These are phyloP conservation scores for Phytophthora vignae DNA, from an alignment of 352 stramenopile species.

Conservation along the genomic window DNA sequence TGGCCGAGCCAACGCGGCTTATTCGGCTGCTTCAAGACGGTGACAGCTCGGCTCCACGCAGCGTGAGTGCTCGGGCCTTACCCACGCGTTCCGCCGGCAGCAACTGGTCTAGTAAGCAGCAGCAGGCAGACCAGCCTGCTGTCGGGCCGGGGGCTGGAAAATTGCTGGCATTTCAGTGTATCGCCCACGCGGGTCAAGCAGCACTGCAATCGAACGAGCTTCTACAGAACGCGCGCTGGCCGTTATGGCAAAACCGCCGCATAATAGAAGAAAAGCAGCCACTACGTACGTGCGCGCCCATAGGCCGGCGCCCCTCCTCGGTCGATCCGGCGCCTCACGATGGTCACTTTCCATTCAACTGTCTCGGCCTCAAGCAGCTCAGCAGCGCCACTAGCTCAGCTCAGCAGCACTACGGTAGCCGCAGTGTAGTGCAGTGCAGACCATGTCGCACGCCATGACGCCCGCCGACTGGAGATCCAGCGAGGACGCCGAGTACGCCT, in stretches of 20 bases:
- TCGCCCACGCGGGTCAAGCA: not conserved
- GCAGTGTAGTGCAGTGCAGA: not conserved
- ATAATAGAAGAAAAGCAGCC: constrained; percentile 33
- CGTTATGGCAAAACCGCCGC: constrained; percentile 33
- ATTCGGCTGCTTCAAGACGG: constrained; percentile 24
- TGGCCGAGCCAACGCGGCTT: constrained; percentile 8
- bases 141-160: not conserved
- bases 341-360: constrained; percentile 44
- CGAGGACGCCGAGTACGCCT: constrained; percentile 30
- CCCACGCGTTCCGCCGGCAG: constrained; percentile 2
- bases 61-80: constrained; percentile 11
- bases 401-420: not conserved
- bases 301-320: not conserved
- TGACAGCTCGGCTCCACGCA: not conserved
- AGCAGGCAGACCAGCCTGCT: not conserved
- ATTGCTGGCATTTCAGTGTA: constrained; percentile 13
- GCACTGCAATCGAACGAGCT: constrained; percentile 23
- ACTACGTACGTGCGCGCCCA: constrained; percentile 10
- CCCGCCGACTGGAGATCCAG: constrained; percentile 34
- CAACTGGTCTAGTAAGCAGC: constrained; percentile 13
- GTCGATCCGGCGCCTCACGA: constrained; percentile 1
- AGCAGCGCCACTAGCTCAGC: not conserved
- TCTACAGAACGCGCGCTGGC: constrained; percentile 25
- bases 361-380: constrained; percentile 26
- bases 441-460: constrained; percentile 24